Evolutionary conservation across 257 asterid species (phyloP).

Genomic region (Echites panduratus): DNA sequence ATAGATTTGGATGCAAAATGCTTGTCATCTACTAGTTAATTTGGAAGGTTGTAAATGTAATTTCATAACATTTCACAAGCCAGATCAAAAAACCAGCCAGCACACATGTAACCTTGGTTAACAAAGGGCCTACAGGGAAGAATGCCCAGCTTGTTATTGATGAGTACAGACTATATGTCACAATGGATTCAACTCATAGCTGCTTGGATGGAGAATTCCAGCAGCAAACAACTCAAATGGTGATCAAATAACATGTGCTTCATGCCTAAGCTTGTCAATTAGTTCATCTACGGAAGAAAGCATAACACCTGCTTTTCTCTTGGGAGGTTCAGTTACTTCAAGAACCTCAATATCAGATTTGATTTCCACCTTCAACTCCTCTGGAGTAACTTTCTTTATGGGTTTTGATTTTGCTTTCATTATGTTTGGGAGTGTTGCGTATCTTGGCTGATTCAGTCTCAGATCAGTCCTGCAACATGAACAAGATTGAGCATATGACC

Average conservation of each 20-base stretch:
- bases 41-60: too few relatives aligned
- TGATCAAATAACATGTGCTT: slow-evolving; percentile 59
- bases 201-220: background rate
- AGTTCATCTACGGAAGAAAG: slow-evolving; percentile 89
- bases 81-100: background rate
- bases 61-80: too few relatives aligned
- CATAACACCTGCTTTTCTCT: slow-evolving; percentile 75
- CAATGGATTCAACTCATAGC: background rate
- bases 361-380: slow-evolving; percentile 67
- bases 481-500: slow-evolving; percentile 14
- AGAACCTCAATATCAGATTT: slow-evolving; percentile 66
- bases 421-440: slow-evolving; percentile 92
- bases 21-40: too few relatives aligned
- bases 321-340: slow-evolving; percentile 86
- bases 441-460: slow-evolving; percentile 92
- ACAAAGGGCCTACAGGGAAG: background rate
- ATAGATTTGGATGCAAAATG: too few relatives aligned
- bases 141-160: background rate
- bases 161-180: background rate
- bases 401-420: slow-evolving; percentile 93
- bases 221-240: background rate
- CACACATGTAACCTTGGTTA: background rate
- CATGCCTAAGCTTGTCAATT: slow-evolving; percentile 77
- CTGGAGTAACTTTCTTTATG: slow-evolving; percentile 64
- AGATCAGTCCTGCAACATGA: slow-evolving; percentile 59